Conservation (phyloP, 2,329 filamentous ascomycete species). For the Pseudogymnoascus sp. region DNA sequence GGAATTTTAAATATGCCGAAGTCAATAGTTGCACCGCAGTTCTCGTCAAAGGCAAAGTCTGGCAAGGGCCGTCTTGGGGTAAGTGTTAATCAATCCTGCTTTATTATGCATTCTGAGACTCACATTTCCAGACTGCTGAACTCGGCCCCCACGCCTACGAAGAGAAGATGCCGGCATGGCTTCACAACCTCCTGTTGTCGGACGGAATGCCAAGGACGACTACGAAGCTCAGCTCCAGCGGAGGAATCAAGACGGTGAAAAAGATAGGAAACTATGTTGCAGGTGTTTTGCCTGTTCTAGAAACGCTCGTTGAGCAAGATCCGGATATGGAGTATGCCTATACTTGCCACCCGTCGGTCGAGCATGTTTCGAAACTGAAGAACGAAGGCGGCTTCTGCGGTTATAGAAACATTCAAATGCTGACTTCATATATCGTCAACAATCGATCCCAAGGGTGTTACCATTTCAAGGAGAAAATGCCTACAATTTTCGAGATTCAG, state of each 20-base stretch:
- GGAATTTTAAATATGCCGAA: conserved; percentile 27
- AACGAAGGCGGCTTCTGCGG: conserved; percentile 85
- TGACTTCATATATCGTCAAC: conserved; percentile 68
- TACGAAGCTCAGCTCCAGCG: conserved; percentile 39
- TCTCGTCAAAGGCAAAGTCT: conserved; percentile 5
- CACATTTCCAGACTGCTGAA: conserved; percentile 39
- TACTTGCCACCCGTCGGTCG: conserved; percentile 65
- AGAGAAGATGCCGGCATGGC: conserved; percentile 63
- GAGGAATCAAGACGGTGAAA: conserved; percentile 33
- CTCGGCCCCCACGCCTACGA: conserved; percentile 66
- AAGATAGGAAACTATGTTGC: conserved; percentile 37
- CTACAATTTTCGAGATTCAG: conserved; percentile 74
- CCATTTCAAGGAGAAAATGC: conserved; percentile 52
- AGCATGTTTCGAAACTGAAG: conserved; percentile 75
- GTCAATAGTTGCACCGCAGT: conserved; percentile 8
- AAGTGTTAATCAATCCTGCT: conserved; percentile 16
- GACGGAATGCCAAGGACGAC: conserved; percentile 46
- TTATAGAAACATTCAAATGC: conserved; percentile 90
- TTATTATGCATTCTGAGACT: conserved; percentile 15
- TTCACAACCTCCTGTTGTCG: conserved; percentile 52
- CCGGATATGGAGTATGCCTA: conserved; percentile 60
- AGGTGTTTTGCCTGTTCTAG: conserved; percentile 53
- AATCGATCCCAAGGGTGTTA: conserved; percentile 47
- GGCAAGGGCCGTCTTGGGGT: conserved; percentile 27
- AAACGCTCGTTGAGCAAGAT: conserved; percentile 57